phyloP scores from a whole-genome alignment of 257 asterid genomes.

The Eustoma russellianum region DNA sequence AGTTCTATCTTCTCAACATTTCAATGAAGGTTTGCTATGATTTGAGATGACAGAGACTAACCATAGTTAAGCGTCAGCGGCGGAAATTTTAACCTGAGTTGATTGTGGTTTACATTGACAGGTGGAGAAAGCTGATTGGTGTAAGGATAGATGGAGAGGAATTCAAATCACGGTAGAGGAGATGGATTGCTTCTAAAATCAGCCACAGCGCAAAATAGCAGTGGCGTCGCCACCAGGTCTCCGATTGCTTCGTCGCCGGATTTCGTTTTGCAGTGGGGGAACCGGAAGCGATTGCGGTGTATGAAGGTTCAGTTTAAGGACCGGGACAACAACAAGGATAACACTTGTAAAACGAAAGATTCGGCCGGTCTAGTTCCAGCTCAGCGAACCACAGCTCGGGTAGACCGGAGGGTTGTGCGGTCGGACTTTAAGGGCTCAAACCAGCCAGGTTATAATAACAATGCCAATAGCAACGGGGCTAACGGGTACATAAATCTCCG shows the following conservation, averaged over 20 bases:
- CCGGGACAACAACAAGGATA: conserved; percentile 13
- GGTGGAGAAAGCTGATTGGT: conserved; percentile 22
- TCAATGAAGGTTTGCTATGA: neutral
- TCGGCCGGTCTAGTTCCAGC: conserved; percentile 34
- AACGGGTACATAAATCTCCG: conserved; percentile 63
- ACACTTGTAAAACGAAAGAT: neutral
- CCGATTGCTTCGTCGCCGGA: conserved; percentile 48
- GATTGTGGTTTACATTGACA: conserved; percentile 7
- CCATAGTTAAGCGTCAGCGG: neutral
- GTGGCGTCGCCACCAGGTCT: conserved; percentile 25
- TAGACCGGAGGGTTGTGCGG: conserved; percentile 52
- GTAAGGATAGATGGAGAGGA: conserved; percentile 55
- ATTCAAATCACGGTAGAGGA: conserved; percentile 26
- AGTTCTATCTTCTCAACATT: neutral
- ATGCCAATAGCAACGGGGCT: conserved; percentile 13
- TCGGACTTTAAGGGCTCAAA: conserved; percentile 42
- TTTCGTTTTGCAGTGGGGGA: conserved; percentile 83
- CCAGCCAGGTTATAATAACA: conserved; percentile 16
- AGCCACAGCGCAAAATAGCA: conserved; percentile 13
- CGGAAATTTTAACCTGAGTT: neutral
- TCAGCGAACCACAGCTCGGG: conserved; percentile 33
- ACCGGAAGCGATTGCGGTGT: conserved; percentile 66
- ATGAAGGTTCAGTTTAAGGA: conserved; percentile 64
- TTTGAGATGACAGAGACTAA: neutral
- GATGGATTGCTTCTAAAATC: conserved; percentile 46